Evolutionary conservation across 805 yeast species (phyloP).

Genomic region (Wickerhamiella galacta): DNA sequence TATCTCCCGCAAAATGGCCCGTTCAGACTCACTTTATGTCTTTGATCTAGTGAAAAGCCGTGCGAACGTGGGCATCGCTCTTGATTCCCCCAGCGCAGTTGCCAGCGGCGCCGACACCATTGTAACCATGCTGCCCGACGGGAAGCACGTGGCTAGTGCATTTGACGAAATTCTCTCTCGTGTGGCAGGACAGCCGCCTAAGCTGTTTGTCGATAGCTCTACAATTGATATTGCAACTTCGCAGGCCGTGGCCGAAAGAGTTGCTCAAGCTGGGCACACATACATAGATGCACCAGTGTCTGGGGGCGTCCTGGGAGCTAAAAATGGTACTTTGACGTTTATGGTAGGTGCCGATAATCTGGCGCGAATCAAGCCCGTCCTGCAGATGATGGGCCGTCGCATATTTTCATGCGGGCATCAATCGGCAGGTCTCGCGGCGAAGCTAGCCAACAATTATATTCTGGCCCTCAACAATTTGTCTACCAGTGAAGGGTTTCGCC

Average conservation of each 20-base stretch:
- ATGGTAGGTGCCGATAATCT: slow-evolving; percentile 31
- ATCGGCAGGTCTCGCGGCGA: slow-evolving; percentile 39
- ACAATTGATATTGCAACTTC: slow-evolving; percentile 37
- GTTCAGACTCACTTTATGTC: slow-evolving; percentile 28
- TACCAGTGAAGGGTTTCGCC: slow-evolving; percentile 37
- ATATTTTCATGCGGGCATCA: slow-evolving; percentile 35
- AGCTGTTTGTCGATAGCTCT: slow-evolving; percentile 32
- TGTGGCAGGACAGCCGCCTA: slow-evolving; percentile 12
- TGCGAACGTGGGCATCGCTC: slow-evolving; percentile 15
- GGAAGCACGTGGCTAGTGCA: slow-evolving; percentile 30
- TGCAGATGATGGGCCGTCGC: slow-evolving; percentile 31
- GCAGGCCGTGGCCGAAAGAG: slow-evolving; percentile 22
- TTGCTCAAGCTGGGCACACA: slow-evolving; percentile 15
- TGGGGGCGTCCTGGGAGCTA: slow-evolving; percentile 39
- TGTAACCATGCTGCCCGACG: slow-evolving; percentile 40
- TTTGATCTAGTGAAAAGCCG: slow-evolving; percentile 25
- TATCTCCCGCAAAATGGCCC: slow-evolving; percentile 25
- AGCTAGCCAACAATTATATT: slow-evolving; percentile 36
- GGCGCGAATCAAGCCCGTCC: slow-evolving; percentile 7
- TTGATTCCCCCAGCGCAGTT: slow-evolving; percentile 13
- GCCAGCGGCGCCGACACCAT: slow-evolving; percentile 20
- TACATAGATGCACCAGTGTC: slow-evolving; percentile 41
- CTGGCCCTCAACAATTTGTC: slow-evolving; percentile 38
- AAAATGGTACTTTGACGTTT: slow-evolving; percentile 34
- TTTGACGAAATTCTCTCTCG: slow-evolving; percentile 25